Evolutionary conservation across 148 eudicot genomes (phyloP).

Genomic region (Polygonum aviculare): DNA sequence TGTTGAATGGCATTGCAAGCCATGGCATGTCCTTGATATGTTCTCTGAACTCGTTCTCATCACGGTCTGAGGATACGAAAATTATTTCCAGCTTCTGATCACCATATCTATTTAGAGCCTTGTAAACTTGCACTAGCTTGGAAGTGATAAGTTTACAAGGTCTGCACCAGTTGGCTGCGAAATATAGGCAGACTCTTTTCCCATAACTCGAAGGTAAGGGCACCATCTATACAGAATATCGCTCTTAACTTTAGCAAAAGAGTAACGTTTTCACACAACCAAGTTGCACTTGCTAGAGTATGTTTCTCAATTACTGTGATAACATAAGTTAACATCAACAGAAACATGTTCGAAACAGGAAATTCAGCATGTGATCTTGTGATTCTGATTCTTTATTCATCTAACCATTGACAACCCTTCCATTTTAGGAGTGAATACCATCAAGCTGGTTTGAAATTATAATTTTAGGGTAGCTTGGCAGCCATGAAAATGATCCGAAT

Average conservation of each 20-base stretch:
- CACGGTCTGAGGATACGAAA: slow-evolving; percentile 44
- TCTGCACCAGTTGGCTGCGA: slow-evolving; percentile 53
- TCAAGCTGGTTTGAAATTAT: neutral
- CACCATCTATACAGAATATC: slow-evolving; percentile 15
- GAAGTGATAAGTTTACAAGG: slow-evolving; percentile 45
- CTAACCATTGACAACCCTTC: neutral
- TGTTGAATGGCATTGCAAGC: slow-evolving; percentile 42
- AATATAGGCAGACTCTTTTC: slow-evolving; percentile 39
- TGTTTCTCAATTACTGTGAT: neutral
- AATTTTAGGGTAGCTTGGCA: neutral
- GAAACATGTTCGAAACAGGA: neutral
- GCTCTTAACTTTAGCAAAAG: neutral
- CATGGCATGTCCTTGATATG: slow-evolving; percentile 46
- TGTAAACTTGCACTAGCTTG: slow-evolving; percentile 31
- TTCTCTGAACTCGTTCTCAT: slow-evolving; percentile 32
- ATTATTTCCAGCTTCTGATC: slow-evolving; percentile 33
- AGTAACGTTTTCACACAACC: neutral
- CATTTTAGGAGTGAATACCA: neutral
- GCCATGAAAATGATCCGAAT: too few species aligned
- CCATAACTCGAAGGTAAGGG: slow-evolving; percentile 24
- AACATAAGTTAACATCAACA: neutral
- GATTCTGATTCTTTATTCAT: neutral
- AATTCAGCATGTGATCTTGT: neutral
- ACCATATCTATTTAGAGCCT: slow-evolving; percentile 22
- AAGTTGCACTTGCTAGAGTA: neutral